Conservation (phyloP, 495 filamentous ascomycete genomes). For the Filosporella fistucella region DNA sequence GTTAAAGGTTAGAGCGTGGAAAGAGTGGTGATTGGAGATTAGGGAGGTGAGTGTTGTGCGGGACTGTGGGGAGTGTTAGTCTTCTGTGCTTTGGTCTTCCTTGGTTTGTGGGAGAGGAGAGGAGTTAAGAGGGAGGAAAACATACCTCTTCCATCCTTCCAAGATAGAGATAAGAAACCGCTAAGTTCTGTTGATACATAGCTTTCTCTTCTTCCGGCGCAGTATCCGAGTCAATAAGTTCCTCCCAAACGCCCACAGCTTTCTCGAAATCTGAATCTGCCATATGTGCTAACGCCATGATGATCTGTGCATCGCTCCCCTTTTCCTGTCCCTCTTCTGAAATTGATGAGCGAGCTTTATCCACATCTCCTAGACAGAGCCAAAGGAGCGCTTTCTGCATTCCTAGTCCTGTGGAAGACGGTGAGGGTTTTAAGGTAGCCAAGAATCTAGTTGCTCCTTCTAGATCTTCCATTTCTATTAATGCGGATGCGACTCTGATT, state of each 20-base stretch:
- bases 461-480: constrained; percentile 90
- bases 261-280: constrained; percentile 67
- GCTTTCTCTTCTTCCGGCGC: constrained; percentile 30
- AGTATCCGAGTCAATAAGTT: constrained; percentile 36
- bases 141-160: constrained; percentile 69
- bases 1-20: constrained; percentile 80
- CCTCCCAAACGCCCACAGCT: constrained; percentile 60
- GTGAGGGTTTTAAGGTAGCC: constrained; percentile 30
- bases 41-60: constrained; percentile 58
- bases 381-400: constrained; percentile 59
- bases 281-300: constrained; percentile 67
- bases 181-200: constrained; percentile 72
- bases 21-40: constrained; percentile 54
- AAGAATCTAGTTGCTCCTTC: constrained; percentile 71
- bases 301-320: constrained; percentile 30
- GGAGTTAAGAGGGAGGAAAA: constrained; percentile 10
- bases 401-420: constrained; percentile 16
- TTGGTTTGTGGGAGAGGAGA: neutral
- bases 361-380: constrained; percentile 71
- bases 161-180: constrained; percentile 77
- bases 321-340: constrained; percentile 15
- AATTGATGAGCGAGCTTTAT: constrained; percentile 55
- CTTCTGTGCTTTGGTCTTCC: neutral
- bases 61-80: constrained; percentile 37
- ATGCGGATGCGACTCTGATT: constrained; percentile 67